Conservation (phyloP, 192 early-diverging fungal genomes). For the Rhizophlyctis rosea region DNA sequence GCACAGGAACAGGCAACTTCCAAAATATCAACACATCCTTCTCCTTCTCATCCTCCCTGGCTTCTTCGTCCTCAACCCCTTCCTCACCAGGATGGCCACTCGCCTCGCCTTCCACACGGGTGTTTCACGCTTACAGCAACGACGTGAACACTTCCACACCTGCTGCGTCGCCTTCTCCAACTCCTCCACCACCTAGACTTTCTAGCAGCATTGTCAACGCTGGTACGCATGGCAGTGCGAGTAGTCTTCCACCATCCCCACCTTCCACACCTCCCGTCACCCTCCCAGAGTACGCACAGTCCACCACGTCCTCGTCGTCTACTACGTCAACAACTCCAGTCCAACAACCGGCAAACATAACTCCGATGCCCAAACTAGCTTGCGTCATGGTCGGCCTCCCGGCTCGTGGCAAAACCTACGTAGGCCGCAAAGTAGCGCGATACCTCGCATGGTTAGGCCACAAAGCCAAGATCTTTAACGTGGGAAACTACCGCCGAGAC, state of each 20-base stretch:
- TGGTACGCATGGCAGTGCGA: neutral
- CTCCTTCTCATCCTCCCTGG: no score
- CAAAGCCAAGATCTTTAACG: constrained; percentile 93
- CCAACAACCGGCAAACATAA: neutral
- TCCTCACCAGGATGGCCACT: no score
- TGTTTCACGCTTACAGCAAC: neutral
- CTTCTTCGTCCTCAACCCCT: no score
- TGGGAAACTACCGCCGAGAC: constrained; percentile 96
- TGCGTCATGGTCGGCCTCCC: constrained; percentile 66
- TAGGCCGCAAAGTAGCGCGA: constrained; percentile 72
- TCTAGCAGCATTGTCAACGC: neutral
- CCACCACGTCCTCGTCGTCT: no score
- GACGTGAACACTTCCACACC: neutral
- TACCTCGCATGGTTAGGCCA: constrained; percentile 96
- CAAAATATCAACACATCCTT: no score
- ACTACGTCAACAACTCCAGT: no score
- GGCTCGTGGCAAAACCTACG: constrained; percentile 95
- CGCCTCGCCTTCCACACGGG: neutral
- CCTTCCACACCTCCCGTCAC: neutral
- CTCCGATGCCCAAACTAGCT: constrained; percentile 19
- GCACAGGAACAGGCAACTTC: no score
- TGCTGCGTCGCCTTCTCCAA: neutral
- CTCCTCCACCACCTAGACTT: neutral
- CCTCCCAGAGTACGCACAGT: neutral
- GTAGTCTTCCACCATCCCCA: neutral